A percentile compares a stretch with the other conserved stretches of the same genome.
phyloP scores from a whole-genome alignment of 352 stramenopile genomes.

The Phytopythium litorale region DNA sequence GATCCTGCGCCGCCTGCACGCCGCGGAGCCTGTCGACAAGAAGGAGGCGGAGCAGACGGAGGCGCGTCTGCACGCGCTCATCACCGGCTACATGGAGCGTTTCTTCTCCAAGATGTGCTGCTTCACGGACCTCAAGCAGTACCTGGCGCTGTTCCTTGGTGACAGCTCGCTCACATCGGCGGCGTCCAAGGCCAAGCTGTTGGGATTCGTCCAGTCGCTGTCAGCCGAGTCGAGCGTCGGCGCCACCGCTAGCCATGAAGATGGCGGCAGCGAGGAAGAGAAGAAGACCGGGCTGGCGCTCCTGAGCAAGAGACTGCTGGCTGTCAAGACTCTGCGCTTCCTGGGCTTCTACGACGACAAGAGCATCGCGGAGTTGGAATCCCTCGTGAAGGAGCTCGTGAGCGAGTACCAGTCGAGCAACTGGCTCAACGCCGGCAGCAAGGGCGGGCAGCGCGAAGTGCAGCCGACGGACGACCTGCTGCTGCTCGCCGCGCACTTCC shows the following conservation, averaged over 20 bases:
- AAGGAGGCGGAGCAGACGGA: constrained; percentile 32
- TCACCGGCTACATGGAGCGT: constrained; percentile 55
- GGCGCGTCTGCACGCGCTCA: constrained; percentile 33
- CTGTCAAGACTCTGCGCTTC: constrained; percentile 72
- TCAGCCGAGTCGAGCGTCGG: constrained; percentile 20
- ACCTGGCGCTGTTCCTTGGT: constrained; percentile 44
- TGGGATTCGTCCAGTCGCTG: constrained; percentile 30
- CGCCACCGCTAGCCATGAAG: constrained; percentile 12
- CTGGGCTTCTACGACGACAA: constrained; percentile 39
- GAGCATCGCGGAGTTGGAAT: constrained; percentile 26
- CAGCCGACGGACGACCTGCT: constrained; percentile 83
- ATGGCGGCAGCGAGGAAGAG: constrained; percentile 18
- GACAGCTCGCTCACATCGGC: constrained; percentile 27
- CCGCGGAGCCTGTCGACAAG: background rate
- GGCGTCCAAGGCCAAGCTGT: constrained; percentile 30
- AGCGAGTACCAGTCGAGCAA: constrained; percentile 62
- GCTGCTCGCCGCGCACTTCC: constrained; percentile 62
- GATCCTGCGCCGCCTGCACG: constrained; percentile 34
- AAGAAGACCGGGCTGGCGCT: constrained; percentile 42
- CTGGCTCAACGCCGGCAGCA: constrained; percentile 70
- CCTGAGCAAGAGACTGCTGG: constrained; percentile 54
- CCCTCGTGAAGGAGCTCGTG: constrained; percentile 43
- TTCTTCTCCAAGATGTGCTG: constrained; percentile 84
- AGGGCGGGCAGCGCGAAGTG: constrained; percentile 76
- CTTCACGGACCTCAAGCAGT: constrained; percentile 85